A percentile compares a stretch with the other conserved stretches of the same genome.
Conservation (phyloP, 116 monocot species). For the Zostera marina region DNA sequence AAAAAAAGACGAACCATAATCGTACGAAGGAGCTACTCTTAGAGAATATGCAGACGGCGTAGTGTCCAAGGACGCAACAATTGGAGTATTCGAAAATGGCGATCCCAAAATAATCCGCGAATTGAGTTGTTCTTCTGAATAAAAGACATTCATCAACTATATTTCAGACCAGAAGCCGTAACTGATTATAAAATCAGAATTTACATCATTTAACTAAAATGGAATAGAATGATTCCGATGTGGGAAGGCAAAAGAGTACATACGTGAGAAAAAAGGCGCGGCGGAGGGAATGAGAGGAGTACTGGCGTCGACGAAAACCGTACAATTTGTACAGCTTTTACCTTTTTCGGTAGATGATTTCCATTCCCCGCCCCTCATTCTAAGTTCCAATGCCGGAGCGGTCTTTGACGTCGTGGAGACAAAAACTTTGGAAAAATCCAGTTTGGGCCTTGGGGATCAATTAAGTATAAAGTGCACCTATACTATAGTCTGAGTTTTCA, state of each 20-base stretch:
- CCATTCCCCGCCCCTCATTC: slow-evolving; percentile 15
- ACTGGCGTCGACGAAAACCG: slow-evolving; percentile 10
- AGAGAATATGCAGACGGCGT: slow-evolving; percentile 4
- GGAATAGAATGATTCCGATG: background rate
- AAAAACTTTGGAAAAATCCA: too few relatives aligned
- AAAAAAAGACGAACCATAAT: slow-evolving; percentile 13
- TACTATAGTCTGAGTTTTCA: too few relatives aligned
- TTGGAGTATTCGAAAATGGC: background rate
- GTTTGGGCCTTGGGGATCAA: too few relatives aligned
- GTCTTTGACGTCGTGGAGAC: too few relatives aligned
- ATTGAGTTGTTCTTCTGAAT: background rate
- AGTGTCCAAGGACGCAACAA: slow-evolving; percentile 15
- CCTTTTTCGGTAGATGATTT: background rate
- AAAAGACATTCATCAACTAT: background rate
- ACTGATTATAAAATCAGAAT: background rate
- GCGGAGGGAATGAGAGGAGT: background rate
- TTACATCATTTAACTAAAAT: background rate
- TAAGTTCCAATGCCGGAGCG: background rate
- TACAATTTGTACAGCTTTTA: background rate
- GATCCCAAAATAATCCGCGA: background rate
- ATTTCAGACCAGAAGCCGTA: background rate
- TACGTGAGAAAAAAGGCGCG: background rate
- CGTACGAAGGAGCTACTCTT: slow-evolving; percentile 13
- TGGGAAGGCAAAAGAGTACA: background rate
- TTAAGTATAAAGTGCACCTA: too few relatives aligned